Percentiles rank a stretch among this genome's conserved stretches.
phyloP scores from a whole-genome alignment of 2,329 filamentous ascomycete species.

The Sphaerulina musiva region DNA sequence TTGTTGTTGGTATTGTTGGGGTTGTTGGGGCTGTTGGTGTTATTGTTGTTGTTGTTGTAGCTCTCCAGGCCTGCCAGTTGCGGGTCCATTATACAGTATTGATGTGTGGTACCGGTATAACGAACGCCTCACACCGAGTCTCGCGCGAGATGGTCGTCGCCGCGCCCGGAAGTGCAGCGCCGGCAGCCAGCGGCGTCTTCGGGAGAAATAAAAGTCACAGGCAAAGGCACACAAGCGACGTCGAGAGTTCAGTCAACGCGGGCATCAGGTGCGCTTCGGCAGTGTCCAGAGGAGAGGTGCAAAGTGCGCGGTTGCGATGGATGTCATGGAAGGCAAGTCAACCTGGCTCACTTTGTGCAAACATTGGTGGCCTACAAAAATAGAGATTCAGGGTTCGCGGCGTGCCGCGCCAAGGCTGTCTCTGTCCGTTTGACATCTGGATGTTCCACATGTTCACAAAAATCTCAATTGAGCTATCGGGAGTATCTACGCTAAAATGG shows the following conservation, averaged over 20 bases:
- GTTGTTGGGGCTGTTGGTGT: background rate
- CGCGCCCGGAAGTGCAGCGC: background rate
- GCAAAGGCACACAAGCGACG: no score
- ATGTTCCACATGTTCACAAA: background rate
- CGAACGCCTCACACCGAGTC: background rate
- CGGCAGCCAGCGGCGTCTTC: background rate
- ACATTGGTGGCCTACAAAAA: no score
- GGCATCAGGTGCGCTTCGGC: background rate
- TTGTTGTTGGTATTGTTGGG: no score
- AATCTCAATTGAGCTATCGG: background rate
- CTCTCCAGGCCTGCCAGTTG: slow-evolving; percentile 15
- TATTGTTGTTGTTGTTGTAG: background rate
- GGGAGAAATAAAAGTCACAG: background rate
- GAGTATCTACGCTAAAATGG: slow-evolving; percentile 5
- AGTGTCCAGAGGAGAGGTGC: background rate
- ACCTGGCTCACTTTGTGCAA: no score
- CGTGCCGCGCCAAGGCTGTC: no score
- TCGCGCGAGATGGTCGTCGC: background rate
- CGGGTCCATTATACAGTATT: slow-evolving; percentile 16
- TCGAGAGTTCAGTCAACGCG: background rate
- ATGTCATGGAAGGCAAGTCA: no score
- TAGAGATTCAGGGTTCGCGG: no score
- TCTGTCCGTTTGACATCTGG: background rate
- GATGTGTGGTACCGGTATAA: background rate
- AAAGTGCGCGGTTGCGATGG: background rate